Evolutionary conservation across 208 protist genomes (phyloP).

Genomic region (Phytomonas sp.): DNA sequence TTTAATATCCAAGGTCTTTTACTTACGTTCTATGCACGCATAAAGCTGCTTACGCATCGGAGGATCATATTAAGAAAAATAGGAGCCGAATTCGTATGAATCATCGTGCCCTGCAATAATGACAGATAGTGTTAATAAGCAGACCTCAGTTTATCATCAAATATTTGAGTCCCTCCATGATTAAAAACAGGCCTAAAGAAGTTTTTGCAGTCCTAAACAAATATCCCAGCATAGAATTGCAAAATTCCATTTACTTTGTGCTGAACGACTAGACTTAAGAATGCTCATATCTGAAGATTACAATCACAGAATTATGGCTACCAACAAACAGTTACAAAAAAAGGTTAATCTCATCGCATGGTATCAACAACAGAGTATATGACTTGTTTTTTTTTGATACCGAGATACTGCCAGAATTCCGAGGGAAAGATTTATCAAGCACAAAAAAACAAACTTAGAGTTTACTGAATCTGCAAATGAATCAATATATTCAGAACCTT

Average conservation of each 20-base stretch:
- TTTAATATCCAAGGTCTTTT: neutral
- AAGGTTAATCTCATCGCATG: conserved; percentile 35
- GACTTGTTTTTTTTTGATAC: conserved; percentile 1
- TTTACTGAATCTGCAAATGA: neutral
- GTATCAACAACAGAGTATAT: conserved; percentile 33
- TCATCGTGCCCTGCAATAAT: neutral
- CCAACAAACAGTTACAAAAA: conserved; percentile 40
- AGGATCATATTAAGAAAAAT: neutral
- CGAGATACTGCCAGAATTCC: neutral
- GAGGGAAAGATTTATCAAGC: too few species aligned
- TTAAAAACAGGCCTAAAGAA: conserved; percentile 36
- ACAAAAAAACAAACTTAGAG: neutral
- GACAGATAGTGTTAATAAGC: neutral
- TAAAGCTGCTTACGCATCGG: neutral
- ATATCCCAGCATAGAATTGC: conserved; percentile 66
- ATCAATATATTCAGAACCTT: neutral
- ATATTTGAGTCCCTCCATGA: conserved; percentile 54
- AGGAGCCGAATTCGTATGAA: neutral
- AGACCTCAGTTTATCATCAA: conserved; percentile 50
- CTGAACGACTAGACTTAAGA: conserved; percentile 47
- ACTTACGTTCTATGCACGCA: neutral
- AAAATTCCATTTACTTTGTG: conserved; percentile 54
- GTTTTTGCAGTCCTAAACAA: conserved; percentile 23
- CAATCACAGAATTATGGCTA: conserved; percentile 50
- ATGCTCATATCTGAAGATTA: conserved; percentile 58